phyloP scores from a whole-genome alignment of 2,329 filamentous ascomycete genomes.

The Pestalotiopsis sp. region DNA sequence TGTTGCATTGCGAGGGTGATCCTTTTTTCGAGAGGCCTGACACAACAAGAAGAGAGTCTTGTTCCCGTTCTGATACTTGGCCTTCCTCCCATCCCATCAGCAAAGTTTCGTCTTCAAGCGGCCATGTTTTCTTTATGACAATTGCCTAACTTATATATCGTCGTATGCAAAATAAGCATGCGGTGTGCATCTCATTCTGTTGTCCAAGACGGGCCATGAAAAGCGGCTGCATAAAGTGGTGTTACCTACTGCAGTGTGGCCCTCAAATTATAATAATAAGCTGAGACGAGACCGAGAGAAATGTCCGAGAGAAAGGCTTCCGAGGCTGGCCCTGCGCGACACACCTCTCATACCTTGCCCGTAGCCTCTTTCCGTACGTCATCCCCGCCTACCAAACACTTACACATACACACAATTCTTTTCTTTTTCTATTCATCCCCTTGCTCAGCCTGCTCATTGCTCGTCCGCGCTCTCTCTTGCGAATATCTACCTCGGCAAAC shows the following conservation, averaged over 20 bases:
- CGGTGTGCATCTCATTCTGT: background rate
- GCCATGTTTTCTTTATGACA: background rate
- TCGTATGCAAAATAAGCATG: slow-evolving; percentile 11
- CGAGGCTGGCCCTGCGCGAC: slow-evolving; percentile 44
- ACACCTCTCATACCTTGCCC: slow-evolving; percentile 46
- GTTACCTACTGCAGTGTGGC: slow-evolving; percentile 14
- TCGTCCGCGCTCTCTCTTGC: background rate
- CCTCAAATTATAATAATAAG: slow-evolving; percentile 8
- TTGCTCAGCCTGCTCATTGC: background rate
- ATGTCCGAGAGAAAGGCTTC: slow-evolving; percentile 49
- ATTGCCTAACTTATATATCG: background rate
- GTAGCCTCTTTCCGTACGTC: slow-evolving; percentile 56
- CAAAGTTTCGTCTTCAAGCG: background rate
- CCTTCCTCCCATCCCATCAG: no score
- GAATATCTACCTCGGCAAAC: background rate
- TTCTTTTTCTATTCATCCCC: background rate
- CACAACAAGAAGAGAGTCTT: no score
- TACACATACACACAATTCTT: background rate
- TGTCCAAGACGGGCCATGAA: slow-evolving; percentile 11
- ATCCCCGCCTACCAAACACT: background rate
- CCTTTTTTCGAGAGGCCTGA: no score
- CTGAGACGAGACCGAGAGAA: slow-evolving; percentile 19
- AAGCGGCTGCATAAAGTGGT: slow-evolving; percentile 9
- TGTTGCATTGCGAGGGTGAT: background rate
- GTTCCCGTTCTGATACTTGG: no score